Evolutionary conservation across 495 filamentous ascomycete genomes (phyloP).

Genomic region (Parathielavia appendiculata): DNA sequence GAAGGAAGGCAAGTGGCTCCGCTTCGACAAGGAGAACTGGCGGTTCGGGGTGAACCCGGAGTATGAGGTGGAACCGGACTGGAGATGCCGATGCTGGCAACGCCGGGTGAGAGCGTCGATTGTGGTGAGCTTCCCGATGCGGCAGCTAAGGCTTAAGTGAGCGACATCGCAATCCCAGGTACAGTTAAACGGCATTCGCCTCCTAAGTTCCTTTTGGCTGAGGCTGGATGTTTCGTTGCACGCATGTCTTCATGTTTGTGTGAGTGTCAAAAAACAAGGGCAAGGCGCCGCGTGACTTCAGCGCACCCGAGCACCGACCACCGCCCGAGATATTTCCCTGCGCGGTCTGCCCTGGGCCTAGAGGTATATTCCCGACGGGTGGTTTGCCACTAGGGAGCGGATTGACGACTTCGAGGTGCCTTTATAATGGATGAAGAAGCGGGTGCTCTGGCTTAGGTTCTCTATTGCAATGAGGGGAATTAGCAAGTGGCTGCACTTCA

Average conservation of each 20-base stretch:
- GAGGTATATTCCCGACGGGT: background rate
- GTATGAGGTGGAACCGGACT: conserved; percentile 28
- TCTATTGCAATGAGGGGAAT: no score
- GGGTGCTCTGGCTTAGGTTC: background rate
- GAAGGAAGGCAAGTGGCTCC: conserved; percentile 30
- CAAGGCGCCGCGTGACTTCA: no score
- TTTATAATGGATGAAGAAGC: background rate
- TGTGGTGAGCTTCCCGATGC: conserved; percentile 30
- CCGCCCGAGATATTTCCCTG: no score
- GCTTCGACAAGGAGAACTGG: conserved; percentile 29
- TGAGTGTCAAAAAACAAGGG: no score
- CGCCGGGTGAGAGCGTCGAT: conserved; percentile 18
- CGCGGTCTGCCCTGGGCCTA: background rate
- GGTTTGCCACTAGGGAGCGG: background rate
- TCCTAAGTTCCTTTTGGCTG: no score
- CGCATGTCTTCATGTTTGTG: no score
- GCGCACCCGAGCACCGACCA: no score
- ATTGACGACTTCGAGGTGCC: background rate
- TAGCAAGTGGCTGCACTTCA: no score
- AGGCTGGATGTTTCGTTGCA: no score
- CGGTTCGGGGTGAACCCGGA: conserved; percentile 32
- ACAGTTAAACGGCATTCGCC: no score
- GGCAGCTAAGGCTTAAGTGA: no score
- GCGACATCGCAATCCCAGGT: no score
- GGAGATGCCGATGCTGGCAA: background rate